Conservation (phyloP, 208 protist species). For the Entamoeba histolytica region DNA sequence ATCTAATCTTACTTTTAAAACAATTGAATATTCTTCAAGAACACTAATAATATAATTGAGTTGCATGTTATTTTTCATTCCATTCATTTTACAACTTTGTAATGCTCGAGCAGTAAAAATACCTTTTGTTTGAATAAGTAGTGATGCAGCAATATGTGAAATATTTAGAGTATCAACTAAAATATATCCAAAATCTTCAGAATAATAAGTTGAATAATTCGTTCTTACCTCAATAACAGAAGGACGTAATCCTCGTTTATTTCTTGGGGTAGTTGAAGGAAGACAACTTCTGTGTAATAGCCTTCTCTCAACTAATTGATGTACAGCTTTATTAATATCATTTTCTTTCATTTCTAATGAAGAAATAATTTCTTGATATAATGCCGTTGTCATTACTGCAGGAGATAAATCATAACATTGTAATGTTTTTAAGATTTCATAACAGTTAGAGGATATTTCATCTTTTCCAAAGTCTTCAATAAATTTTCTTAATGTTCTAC, state of each 20-base stretch:
- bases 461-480: background rate
- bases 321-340: background rate
- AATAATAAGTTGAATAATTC: background rate
- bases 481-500: background rate
- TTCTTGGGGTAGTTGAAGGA: background rate
- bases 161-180: background rate
- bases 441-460: background rate
- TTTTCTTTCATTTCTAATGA: background rate
- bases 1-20: background rate
- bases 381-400: background rate
- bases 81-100: background rate
- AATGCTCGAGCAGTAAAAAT: background rate
- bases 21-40: background rate
- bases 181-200: background rate
- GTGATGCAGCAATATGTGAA: background rate
- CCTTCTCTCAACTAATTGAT: background rate
- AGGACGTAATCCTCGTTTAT: background rate
- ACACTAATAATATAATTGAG: background rate
- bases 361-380: background rate
- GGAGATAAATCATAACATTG: background rate
- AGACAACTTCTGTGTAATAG: background rate
- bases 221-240: background rate
- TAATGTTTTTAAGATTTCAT: background rate
- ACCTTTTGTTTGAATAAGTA: background rate
- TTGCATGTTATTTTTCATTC: background rate